These are phyloP conservation scores for Oryza australiensis DNA, from an alignment of 176 grass and related monocot species.

Conservation along the genomic window DNA sequence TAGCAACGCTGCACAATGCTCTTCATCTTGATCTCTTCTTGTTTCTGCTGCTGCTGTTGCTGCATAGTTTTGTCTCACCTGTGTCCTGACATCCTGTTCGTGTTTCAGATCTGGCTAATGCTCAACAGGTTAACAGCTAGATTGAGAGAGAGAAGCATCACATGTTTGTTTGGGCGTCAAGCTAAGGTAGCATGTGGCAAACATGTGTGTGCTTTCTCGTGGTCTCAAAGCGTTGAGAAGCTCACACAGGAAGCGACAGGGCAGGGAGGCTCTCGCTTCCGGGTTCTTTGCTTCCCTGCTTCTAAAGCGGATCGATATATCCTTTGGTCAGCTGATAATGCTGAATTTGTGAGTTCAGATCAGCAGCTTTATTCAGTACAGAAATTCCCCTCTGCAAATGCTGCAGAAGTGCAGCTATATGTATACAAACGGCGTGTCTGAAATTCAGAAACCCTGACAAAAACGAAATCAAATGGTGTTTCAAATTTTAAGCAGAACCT, in stretches of 20 bases:
- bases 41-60: background rate
- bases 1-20: background rate
- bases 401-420: background rate
- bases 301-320: background rate
- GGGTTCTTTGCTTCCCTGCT: background rate
- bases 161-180: background rate
- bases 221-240: background rate
- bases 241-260: background rate
- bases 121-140: background rate
- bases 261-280: background rate
- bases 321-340: background rate
- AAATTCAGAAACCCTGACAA: background rate
- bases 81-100: background rate
- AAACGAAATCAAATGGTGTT: background rate
- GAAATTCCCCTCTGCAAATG: background rate
- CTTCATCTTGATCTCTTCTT: background rate
- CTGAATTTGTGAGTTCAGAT: background rate
- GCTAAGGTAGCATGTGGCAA: conserved; percentile 4
- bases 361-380: background rate
- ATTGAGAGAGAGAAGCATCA: background rate
- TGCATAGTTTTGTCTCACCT: background rate
- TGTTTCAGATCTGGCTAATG: background rate
- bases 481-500: background rate
- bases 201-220: background rate
- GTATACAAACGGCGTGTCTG: background rate